Percentiles rank a stretch among this genome's conserved stretches.
phyloP scores from a whole-genome alignment of 768 basidiomycete species.

The Leccinum subgranulosum region DNA sequence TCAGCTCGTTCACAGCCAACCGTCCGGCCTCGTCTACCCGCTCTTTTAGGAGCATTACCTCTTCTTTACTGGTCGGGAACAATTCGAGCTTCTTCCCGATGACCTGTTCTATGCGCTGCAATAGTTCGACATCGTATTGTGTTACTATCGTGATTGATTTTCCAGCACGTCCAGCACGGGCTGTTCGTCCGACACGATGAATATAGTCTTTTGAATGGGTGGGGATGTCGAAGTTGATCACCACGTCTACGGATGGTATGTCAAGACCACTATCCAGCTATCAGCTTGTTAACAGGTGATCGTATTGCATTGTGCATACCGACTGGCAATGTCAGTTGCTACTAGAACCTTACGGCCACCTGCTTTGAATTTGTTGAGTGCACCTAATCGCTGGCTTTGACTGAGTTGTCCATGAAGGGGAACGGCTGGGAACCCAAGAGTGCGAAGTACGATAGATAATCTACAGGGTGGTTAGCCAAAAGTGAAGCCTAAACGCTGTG shows the following conservation, averaged over 20 bases:
- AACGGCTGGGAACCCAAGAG: slow-evolving; percentile 90
- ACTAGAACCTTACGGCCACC: slow-evolving; percentile 90
- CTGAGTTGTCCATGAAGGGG: slow-evolving; percentile 94
- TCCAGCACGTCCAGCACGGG: slow-evolving; percentile 94
- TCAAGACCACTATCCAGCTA: slow-evolving; percentile 71
- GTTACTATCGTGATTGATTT: slow-evolving; percentile 97
- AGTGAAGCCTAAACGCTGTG: not conserved
- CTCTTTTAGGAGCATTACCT: slow-evolving; percentile 82
- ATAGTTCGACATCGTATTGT: slow-evolving; percentile 95
- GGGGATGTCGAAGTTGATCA: slow-evolving; percentile 97
- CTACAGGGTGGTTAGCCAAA: slow-evolving; percentile 35
- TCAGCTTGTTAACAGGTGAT: slow-evolving; percentile 1
- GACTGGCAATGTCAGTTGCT: slow-evolving; percentile 94
- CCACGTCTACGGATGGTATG: slow-evolving; percentile 92
- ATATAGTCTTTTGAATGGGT: slow-evolving; percentile 99
- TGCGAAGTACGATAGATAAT: slow-evolving; percentile 83
- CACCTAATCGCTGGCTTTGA: slow-evolving; percentile 91
- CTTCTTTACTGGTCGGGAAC: slow-evolving; percentile 85
- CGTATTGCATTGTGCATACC: slow-evolving; percentile 44
- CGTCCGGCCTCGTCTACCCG: slow-evolving; percentile 85
- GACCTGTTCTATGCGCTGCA: slow-evolving; percentile 92
- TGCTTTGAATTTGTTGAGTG: slow-evolving; percentile 92
- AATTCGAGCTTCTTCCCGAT: slow-evolving; percentile 89
- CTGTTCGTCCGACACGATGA: slow-evolving; percentile 95
- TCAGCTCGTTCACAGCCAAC: slow-evolving; percentile 75